A percentile compares a stretch with the other conserved stretches of the same genome.
These are phyloP conservation scores for Silene coronaria DNA, from an alignment of 179 eudicot genomes.

Conservation along the genomic window DNA sequence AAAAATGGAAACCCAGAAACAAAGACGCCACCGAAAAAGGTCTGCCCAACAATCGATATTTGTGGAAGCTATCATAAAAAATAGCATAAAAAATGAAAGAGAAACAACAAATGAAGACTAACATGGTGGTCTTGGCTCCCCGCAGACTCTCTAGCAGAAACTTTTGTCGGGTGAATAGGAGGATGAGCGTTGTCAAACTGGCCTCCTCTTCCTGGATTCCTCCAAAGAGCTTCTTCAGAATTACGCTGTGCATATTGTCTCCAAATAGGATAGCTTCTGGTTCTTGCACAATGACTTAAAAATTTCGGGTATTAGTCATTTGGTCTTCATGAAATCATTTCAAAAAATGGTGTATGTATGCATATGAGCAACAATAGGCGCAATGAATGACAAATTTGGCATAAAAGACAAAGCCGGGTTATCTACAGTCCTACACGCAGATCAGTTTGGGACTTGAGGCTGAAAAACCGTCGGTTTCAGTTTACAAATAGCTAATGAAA, in stretches of 20 bases:
- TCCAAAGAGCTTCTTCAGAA: constrained; percentile 83
- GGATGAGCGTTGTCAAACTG: constrained; percentile 99
- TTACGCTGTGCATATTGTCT: constrained; percentile 84
- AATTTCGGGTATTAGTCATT: constrained; percentile 5
- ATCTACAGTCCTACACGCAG: constrained; percentile 78
- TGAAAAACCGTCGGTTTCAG: constrained; percentile 89
- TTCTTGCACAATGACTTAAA: constrained; percentile 75
- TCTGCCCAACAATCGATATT: no score
- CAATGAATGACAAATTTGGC: constrained; percentile 4
- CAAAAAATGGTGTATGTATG: not conserved
- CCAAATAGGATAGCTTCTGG: constrained; percentile 83
- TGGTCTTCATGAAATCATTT: not conserved
- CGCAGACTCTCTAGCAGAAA: constrained; percentile 78
- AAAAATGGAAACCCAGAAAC: no score
- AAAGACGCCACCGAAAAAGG: no score
- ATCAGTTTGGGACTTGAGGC: constrained; percentile 47
- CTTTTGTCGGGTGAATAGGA: constrained; percentile 96
- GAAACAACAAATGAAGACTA: constrained; percentile 26
- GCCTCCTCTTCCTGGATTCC: constrained; percentile 76
- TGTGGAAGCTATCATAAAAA: no score
- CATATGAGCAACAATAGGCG: not conserved
- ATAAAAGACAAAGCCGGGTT: constrained; percentile 16
- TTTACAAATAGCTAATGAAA: constrained; percentile 94
- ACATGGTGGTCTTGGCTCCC: constrained; percentile 96
- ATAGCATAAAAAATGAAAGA: not conserved